Evolutionary conservation across 2,329 filamentous ascomycete genomes (phyloP).

Genomic region (Falciphora oryzae): DNA sequence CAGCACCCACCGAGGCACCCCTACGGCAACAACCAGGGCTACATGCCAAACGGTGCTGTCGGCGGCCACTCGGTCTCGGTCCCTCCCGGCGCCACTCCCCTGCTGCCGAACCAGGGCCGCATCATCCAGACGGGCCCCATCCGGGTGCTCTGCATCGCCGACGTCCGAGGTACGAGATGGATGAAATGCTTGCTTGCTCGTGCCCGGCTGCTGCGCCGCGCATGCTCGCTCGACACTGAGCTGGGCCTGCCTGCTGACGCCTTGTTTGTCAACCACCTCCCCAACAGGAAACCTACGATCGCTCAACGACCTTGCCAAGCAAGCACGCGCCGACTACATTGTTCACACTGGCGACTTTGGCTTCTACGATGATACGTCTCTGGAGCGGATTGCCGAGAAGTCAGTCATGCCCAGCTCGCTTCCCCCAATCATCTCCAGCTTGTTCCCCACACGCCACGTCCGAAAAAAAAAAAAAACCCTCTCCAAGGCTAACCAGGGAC

Average conservation of each 20-base stretch:
- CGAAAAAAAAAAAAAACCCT: neutral
- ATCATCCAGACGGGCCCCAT: slow-evolving; percentile 60
- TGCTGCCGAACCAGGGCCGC: slow-evolving; percentile 62
- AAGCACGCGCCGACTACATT: slow-evolving; percentile 93
- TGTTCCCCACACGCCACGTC: neutral
- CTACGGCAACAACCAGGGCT: slow-evolving; percentile 47
- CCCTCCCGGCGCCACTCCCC: slow-evolving; percentile 55
- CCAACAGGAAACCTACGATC: slow-evolving; percentile 82
- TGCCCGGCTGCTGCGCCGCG: neutral
- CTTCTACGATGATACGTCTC: slow-evolving; percentile 93
- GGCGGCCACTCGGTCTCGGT: slow-evolving; percentile 37
- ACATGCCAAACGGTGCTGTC: slow-evolving; percentile 57
- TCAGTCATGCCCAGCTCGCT: slow-evolving; percentile 38
- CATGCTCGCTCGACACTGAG: neutral
- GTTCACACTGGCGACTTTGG: slow-evolving; percentile 99
- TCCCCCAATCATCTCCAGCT: slow-evolving; percentile 2
- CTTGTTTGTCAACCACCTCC: neutral
- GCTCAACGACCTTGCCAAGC: slow-evolving; percentile 91
- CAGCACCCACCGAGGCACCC: slow-evolving; percentile 30
- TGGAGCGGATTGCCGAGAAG: slow-evolving; percentile 98
- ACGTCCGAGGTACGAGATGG: slow-evolving; percentile 57
- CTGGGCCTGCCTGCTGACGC: neutral
- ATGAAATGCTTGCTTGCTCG: slow-evolving; percentile 8
- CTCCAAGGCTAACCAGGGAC: neutral
- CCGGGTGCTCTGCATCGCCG: slow-evolving; percentile 64